Conservation (phyloP, 169 alveolate genomes). For the Perkinsus olseni region DNA sequence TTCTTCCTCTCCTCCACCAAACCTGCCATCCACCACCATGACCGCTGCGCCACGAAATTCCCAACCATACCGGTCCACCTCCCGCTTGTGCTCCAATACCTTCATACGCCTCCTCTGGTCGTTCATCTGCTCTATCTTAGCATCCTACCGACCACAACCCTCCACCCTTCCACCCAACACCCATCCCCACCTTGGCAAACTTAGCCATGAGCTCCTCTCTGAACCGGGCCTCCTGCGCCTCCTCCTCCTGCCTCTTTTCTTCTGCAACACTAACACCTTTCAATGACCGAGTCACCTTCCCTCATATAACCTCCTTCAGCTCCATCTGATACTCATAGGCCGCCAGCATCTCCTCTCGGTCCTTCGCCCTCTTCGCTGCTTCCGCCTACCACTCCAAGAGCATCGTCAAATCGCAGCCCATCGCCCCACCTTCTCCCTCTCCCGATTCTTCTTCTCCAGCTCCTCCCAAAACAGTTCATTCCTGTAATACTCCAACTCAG, state of each 20-base stretch:
- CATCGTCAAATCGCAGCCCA: background rate
- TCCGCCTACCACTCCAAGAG: background rate
- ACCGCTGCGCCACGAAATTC: background rate
- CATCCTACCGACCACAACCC: constrained; percentile 32
- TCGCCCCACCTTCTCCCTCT: background rate
- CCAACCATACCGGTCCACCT: constrained; percentile 27
- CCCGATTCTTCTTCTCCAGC: background rate
- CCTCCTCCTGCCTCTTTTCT: constrained; percentile 46
- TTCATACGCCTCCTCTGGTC: constrained; percentile 59
- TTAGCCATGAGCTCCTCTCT: constrained; percentile 55
- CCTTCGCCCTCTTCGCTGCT: background rate
- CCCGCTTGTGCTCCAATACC: constrained; percentile 62
- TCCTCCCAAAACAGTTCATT: background rate
- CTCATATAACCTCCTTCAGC: background rate
- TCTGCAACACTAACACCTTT: background rate
- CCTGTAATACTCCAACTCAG: background rate
- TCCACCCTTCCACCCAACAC: background rate
- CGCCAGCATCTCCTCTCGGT: background rate
- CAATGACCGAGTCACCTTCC: background rate
- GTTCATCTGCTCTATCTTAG: constrained; percentile 59
- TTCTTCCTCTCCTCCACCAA: constrained; percentile 54
- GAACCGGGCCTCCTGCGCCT: constrained; percentile 56
- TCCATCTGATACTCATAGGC: background rate
- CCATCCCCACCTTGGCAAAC: constrained; percentile 46
- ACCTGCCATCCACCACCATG: constrained; percentile 39